Base-by-base conservation (phyloP, 2,329 filamentous ascomycete species). In the Aspergillus thermomutatus region DNA sequence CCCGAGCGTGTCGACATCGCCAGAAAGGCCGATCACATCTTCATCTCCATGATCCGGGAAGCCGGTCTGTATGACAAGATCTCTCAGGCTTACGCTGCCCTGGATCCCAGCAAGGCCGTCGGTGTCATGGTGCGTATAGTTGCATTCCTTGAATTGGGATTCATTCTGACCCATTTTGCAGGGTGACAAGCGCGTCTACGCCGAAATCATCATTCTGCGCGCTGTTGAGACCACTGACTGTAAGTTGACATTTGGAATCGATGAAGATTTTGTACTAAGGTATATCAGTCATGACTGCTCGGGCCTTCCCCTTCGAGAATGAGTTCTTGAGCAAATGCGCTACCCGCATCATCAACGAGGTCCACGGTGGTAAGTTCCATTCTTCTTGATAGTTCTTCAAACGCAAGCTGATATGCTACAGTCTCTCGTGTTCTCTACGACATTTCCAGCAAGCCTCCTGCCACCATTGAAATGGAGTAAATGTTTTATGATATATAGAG, bases 1-100 rank as follows among this genome's bases (percentile, higher is more conserved):
- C 82, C 81, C 2, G 89, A 92, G 70, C 84, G 88, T 45, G 88
- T 96, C 17, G 84, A 85, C 54, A 94, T 96, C 61, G 90, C 86
- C 54, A 71, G 76, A 41, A 62, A 75, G 57, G 76, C 76, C 8
- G 76, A 78, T 60, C 66, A 77, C 62, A 79, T 79, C 59, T 80
- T 78, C 67, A 79, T 79, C 63, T 66, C 66, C 40, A 76, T 74
- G 70, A 79, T 79, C 61, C 64, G 68, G 8, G 75, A 75, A 49
- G 75, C 75, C 14, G 77, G 77, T 27, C 67, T 79, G 17, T 79
- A 79, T 64, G 66, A 77, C 56, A 64, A 92, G 66, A 89, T 89
- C 61, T 82, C 79, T 45, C 87, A 90, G 67, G 87, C 87, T 0
- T 90, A 85, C 67, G 87, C 87, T 3, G 87, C 85, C n/a, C 76